Evolutionary conservation across 495 filamentous ascomycete genomes (phyloP).

Genomic region (Talaromyces proteolyticus): DNA sequence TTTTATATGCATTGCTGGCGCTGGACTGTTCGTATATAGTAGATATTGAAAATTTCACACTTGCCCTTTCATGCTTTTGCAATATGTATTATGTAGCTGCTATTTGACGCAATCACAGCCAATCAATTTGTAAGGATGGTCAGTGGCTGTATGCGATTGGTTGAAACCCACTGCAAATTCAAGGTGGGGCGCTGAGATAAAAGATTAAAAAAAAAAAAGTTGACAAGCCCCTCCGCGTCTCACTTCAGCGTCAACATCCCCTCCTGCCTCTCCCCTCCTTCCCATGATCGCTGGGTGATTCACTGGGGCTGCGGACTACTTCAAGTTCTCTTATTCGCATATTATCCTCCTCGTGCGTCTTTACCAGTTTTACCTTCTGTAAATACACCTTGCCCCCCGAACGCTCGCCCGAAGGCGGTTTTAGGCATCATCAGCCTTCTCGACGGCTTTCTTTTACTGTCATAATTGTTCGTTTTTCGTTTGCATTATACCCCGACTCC

Average conservation of each 20-base stretch:
- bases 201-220: conserved; percentile 5
- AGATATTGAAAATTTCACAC: background rate
- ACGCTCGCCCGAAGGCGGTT: background rate
- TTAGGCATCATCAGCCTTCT: background rate
- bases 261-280: conserved; percentile 12
- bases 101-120: background rate
- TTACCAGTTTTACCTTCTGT: background rate
- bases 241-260: conserved; percentile 28
- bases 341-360: background rate
- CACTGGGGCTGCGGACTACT: background rate
- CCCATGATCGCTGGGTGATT: background rate
- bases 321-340: background rate
- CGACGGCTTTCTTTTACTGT: background rate
- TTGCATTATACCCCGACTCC: conserved; percentile 2
- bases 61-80: background rate
- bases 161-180: background rate
- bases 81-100: background rate
- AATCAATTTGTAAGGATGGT: background rate
- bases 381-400: background rate
- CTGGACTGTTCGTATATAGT: background rate
- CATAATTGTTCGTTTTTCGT: background rate
- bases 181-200: conserved; percentile 5
- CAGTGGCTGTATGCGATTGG: background rate
- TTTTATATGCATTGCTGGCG: background rate
- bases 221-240: conserved; percentile 2